Conservation (phyloP, 345 rosid genomes). For the Cardamine chenopodiifolia region DNA sequence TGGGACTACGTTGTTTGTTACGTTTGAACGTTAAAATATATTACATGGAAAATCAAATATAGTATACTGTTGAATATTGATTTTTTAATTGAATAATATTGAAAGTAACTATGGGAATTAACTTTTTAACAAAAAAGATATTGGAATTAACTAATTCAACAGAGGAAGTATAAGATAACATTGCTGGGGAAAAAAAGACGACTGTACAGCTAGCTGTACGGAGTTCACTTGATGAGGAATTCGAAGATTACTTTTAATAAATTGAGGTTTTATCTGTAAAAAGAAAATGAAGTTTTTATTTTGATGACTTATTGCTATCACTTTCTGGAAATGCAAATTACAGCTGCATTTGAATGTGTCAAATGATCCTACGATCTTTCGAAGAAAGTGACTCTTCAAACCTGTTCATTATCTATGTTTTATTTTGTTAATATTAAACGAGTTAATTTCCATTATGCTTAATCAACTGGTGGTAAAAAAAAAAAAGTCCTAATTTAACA, state of each 20-base stretch:
- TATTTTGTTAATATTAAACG: background rate
- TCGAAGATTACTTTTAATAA: background rate
- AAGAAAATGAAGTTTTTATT: background rate
- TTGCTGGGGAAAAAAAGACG: background rate
- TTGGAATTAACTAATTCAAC: background rate
- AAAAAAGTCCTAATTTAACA: too few species aligned
- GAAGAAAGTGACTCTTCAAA: constrained; percentile 28
- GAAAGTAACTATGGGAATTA: background rate
- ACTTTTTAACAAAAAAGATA: background rate
- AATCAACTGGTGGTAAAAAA: background rate
- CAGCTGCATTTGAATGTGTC: constrained; percentile 40
- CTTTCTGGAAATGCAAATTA: constrained; percentile 28
- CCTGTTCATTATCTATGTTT: constrained; percentile 27
- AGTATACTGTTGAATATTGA: too few species aligned
- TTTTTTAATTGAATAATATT: background rate
- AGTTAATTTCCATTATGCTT: constrained; percentile 2
- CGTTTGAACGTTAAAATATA: background rate
- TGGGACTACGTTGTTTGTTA: background rate
- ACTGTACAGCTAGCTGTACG: constrained; percentile 42
- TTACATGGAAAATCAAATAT: background rate
- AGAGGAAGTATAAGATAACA: too few species aligned
- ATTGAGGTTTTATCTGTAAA: background rate
- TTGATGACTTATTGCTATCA: constrained; percentile 14
- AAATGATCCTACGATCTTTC: constrained; percentile 26
- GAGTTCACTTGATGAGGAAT: constrained; percentile 34